Evolutionary conservation across 2,329 filamentous ascomycete genomes (phyloP).

Genomic region (Microcyclosporella mali): DNA sequence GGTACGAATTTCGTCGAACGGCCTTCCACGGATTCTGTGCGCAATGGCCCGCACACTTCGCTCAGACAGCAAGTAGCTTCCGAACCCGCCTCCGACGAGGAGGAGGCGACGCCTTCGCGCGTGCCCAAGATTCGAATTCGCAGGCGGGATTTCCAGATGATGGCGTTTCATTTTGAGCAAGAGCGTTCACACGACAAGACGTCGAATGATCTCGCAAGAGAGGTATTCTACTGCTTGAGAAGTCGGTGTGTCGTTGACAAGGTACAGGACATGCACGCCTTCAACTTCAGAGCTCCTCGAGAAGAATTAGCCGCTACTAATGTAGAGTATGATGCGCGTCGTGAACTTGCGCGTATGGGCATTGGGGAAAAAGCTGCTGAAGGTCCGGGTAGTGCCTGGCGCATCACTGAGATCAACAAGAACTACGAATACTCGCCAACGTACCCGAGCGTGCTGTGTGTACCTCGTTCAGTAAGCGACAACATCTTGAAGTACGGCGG

Average conservation of each 20-base stretch:
- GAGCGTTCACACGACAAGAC: constrained; percentile 47
- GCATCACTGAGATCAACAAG: constrained; percentile 80
- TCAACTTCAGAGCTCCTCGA: constrained; percentile 66
- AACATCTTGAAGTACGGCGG: constrained; percentile 92
- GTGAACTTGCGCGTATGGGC: constrained; percentile 82
- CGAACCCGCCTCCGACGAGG: constrained; percentile 44
- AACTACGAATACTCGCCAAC: constrained; percentile 91
- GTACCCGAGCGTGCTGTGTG: constrained; percentile 77
- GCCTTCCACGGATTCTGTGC: constrained; percentile 27
- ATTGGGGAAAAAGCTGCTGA: constrained; percentile 74
- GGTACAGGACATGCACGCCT: constrained; percentile 87
- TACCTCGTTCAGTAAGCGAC: constrained; percentile 88
- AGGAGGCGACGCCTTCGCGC: constrained; percentile 43
- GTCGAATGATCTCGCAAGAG: constrained; percentile 52
- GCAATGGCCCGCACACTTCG: constrained; percentile 19
- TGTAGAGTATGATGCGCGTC: constrained; percentile 75
- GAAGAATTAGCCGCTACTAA: constrained; percentile 66
- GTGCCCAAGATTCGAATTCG: constrained; percentile 78
- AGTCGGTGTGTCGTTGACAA: constrained; percentile 70
- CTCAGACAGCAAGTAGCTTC: constrained; percentile 22
- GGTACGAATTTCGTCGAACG: constrained; percentile 24
- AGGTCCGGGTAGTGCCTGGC: constrained; percentile 61
- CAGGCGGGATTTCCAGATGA: constrained; percentile 88
- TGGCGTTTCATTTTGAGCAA: constrained; percentile 79
- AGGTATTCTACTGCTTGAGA: constrained; percentile 83